These are phyloP conservation scores for Tuber magnatum DNA, from an alignment of 495 filamentous ascomycete genomes.

Conservation along the genomic window DNA sequence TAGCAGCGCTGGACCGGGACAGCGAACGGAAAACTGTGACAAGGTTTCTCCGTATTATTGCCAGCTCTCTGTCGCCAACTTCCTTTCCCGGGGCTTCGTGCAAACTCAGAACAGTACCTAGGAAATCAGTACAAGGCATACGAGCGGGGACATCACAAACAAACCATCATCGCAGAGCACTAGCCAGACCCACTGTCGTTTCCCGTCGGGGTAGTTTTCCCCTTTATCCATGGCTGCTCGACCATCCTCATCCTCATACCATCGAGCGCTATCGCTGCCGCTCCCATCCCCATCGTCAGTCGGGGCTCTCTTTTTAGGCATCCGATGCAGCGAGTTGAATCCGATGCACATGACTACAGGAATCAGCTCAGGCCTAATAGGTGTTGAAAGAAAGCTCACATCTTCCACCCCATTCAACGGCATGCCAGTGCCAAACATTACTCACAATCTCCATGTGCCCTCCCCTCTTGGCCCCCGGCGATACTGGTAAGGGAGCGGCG, in stretches of 20 bases:
- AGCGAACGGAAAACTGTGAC: constrained; percentile 64
- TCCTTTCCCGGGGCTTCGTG: constrained; percentile 59
- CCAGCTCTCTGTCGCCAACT: constrained; percentile 38
- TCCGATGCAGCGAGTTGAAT: constrained; percentile 68
- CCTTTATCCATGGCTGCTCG: constrained; percentile 33
- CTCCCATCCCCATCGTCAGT: constrained; percentile 14
- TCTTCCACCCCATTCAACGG: constrained; percentile 41
- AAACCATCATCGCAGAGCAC: constrained; percentile 71
- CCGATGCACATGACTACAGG: constrained; percentile 66
- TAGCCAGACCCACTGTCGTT: constrained; percentile 69
- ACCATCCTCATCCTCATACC: constrained; percentile 31
- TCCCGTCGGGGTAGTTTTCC: constrained; percentile 54
- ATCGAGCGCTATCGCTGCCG: constrained; percentile 18
- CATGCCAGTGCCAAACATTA: constrained; percentile 41
- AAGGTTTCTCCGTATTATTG: constrained; percentile 57
- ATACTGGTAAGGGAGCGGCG: neutral
- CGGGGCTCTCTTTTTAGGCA: constrained; percentile 41
- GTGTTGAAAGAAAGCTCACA: constrained; percentile 28
- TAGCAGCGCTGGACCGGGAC: constrained; percentile 45
- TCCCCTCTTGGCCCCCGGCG: constrained; percentile 5
- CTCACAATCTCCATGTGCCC: constrained; percentile 39
- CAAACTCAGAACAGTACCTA: constrained; percentile 69
- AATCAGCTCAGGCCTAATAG: constrained; percentile 5
- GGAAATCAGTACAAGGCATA: constrained; percentile 17
- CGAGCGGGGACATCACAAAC: constrained; percentile 17